Evolutionary conservation across 768 basidiomycete species (phyloP), one percentile per base, ranked within the genome.

Genomic region (Mycena haematopus): DNA sequence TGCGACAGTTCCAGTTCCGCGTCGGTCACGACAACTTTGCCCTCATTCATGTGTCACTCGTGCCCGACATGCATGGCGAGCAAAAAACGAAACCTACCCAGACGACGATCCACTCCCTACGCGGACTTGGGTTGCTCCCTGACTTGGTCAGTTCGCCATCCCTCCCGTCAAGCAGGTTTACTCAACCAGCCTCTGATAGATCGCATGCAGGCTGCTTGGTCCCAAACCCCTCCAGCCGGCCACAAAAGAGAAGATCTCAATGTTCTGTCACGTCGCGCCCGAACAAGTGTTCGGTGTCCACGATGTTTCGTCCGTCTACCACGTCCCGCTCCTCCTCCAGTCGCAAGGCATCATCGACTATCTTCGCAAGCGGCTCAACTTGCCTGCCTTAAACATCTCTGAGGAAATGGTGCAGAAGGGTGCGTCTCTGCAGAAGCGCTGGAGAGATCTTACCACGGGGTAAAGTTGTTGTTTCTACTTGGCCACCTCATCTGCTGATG

Each of bases 1-100:
- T 99, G 91, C 89, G 96, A n/a, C 96, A 99, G 75, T 99, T 99
- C 83, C 96, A 99, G 73, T 98, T 98, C 82, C 90, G 96, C 58
- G 96, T 99, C 22, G 96, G 96, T 19, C 86, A 91, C 73, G 93
- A 95, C 61, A 98, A 99, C 77, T 98, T 98, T 73, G 96, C 96
- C 0, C 86, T 99, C 57, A 89, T 99, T 62, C 96, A 98, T 68
- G 96, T 99, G 51, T 96, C 94, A 7, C 88, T 99, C 31, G 95
- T 99, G n/a, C 96, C 96, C 19, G 94, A 97, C 71, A 93, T 99
- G 83, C 95, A 97, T 56, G 96, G 96, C 58, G 96, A 99, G 75
- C 96, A 98, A 73, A 99, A 99, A 78, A 99, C 96, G 9, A 99
- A 99, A 74, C 96, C 96, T 1, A 99, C 96, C 0, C 96, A 99